These are phyloP conservation scores for Eutrema salsugineum DNA, from an alignment of 441 rosid species.

Conservation along the genomic window DNA sequence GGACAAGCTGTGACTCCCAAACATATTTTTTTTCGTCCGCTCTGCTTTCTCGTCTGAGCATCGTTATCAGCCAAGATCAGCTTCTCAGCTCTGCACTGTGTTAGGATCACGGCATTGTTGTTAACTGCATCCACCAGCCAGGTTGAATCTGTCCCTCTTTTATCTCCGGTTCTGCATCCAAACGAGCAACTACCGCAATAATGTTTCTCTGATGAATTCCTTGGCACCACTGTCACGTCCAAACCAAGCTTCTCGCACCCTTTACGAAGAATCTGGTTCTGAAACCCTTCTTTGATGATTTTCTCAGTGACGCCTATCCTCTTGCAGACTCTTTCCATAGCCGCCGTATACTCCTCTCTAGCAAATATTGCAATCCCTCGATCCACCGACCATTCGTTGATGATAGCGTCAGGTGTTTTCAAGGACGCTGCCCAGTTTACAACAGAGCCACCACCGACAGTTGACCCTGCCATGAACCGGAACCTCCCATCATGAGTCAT, in stretches of 20 bases:
- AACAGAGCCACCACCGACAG: slow-evolving; percentile 86
- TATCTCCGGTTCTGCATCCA: slow-evolving; percentile 75
- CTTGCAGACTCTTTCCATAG: slow-evolving; percentile 59
- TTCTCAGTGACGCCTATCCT: slow-evolving; percentile 61
- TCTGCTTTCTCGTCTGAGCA: slow-evolving; percentile 21
- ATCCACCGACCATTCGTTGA: slow-evolving; percentile 61
- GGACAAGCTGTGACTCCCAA: slow-evolving; percentile 55
- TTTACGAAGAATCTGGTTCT: slow-evolving; percentile 65
- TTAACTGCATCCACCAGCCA: slow-evolving; percentile 84
- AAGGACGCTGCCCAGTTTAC: slow-evolving; percentile 82
- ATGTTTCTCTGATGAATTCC: slow-evolving; percentile 60
- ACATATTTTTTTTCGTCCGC: slow-evolving; percentile 43
- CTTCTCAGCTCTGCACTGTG: slow-evolving; percentile 68
- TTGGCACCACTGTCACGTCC: slow-evolving; percentile 44
- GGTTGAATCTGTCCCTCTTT: slow-evolving; percentile 65
- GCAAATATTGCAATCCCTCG: slow-evolving; percentile 47
- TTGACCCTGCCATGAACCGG: slow-evolving; percentile 66
- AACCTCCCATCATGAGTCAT: slow-evolving; percentile 50
- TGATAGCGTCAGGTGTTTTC: slow-evolving; percentile 54
- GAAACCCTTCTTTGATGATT: slow-evolving; percentile 57
- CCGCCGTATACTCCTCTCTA: slow-evolving; percentile 46
- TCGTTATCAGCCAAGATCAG: slow-evolving; percentile 37
- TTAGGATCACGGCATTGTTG: slow-evolving; percentile 55
- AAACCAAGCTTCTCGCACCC: slow-evolving; percentile 77
- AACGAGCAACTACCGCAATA: slow-evolving; percentile 74